A percentile compares a stretch with the other conserved stretches of the same genome.
Conservation (phyloP, 768 basidiomycete genomes). For the Tricholoma saponaceum region DNA sequence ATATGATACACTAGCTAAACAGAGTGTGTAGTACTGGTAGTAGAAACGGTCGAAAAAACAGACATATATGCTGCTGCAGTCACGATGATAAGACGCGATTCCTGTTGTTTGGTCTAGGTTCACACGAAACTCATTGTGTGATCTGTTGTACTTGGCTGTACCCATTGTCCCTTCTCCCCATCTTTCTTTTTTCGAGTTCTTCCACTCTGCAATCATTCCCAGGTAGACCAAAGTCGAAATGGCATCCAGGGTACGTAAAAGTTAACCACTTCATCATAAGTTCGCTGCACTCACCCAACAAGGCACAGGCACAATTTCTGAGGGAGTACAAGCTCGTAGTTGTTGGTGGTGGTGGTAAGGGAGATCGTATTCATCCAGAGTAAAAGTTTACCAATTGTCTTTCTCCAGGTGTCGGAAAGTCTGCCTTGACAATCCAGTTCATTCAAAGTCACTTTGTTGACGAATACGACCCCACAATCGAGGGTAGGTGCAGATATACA, state of each 20-base stretch:
- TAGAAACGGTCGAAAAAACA: no score
- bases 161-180: slow-evolving; percentile 4
- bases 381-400: not conserved
- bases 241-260: slow-evolving; percentile 33
- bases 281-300: slow-evolving; percentile 10
- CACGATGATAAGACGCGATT: no score
- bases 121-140: not conserved
- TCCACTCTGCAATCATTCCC: slow-evolving; percentile 6
- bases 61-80: no score
- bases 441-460: slow-evolving; percentile 94
- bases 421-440: slow-evolving; percentile 95
- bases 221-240: slow-evolving; percentile 18
- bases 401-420: slow-evolving; percentile 56
- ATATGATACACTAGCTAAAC: no score
- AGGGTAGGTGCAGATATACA: slow-evolving; percentile 44
- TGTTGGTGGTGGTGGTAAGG: slow-evolving; percentile 92
- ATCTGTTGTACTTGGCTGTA: not conserved
- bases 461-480: slow-evolving; percentile 94
- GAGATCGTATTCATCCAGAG: slow-evolving; percentile 1
- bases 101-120: not conserved
- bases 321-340: slow-evolving; percentile 99
- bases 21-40: no score
- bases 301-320: slow-evolving; percentile 74
- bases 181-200: slow-evolving; percentile 2
- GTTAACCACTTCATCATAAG: not conserved